Evolutionary conservation across 306 rosid genomes (phyloP), one percentile per base, ranked within the genome.

Genomic region (Clitoria ternatea): DNA sequence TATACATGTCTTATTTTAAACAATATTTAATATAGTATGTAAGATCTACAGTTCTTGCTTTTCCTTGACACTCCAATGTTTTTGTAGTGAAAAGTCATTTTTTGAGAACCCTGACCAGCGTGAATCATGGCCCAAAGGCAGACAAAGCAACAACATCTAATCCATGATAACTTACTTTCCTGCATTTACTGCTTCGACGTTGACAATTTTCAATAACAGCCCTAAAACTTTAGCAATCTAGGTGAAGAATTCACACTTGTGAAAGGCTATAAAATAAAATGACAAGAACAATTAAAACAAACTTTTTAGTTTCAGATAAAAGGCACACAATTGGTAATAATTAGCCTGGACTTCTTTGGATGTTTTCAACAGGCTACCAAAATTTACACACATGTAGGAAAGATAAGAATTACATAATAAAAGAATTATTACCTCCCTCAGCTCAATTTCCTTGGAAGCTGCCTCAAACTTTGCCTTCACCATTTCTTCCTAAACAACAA

Each of bases 401-500:
- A 44, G 23, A 80, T 64, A 29, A n/a, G n/a, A n/a, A n/a, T n/a
- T n/a, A 74, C 35, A 48, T 15, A 29, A 55, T n/a, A 27, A 6
- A 14, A 1, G 54, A 73, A 60, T 55, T 64, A 74, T 67, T 76
- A 95, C 99, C 97, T 89, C 86, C 1, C 17, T 69, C 49, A 95
- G 85, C 70, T 88, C 91, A 67, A 77, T 85, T 22, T 73, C 72
- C 87, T 73, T 91, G 32, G 74, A 43, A 78, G 90, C 65, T 49
- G 90, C 96, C 79, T 95, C 97, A 42, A 76, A 59, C 83, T 89
- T 91, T 14, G 97, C 96, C 86, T 86, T 95, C 69, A 84, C 18
- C 97, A 89, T 81, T 79, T 91, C 97, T 82, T 91, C 96, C 99
- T 95, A 76, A 74, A 68, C 20, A 80, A 44, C 27, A 62, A 72